Conservation (phyloP, 768 basidiomycete species). For the Amanita rimosa region DNA sequence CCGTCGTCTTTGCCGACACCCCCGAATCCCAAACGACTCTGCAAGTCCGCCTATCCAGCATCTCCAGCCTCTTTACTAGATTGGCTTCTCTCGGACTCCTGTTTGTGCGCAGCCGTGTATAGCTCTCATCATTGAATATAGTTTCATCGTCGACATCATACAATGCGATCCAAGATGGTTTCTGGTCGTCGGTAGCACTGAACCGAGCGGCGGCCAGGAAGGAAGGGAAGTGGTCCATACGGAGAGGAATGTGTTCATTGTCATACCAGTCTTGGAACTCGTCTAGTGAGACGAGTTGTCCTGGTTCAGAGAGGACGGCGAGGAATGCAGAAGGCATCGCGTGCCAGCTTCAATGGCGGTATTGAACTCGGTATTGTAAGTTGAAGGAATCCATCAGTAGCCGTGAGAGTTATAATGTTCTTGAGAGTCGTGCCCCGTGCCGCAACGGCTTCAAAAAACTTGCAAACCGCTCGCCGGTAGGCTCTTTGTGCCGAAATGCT, state of each 20-base stretch:
- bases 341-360: too few relatives aligned
- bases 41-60: constrained; percentile 32
- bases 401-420: too few relatives aligned
- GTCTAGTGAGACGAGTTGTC: constrained; percentile 25
- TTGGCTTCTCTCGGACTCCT: constrained; percentile 31
- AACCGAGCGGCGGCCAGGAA: constrained; percentile 41
- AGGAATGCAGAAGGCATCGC: constrained; percentile 35
- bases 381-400: too few relatives aligned
- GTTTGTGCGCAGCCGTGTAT: constrained; percentile 31
- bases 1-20: constrained; percentile 18
- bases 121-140: constrained; percentile 29
- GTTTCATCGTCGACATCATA: constrained; percentile 34
- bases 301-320: constrained; percentile 36
- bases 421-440: too few relatives aligned
- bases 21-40: constrained; percentile 24
- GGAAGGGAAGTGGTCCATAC: constrained; percentile 30
- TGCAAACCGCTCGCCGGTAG: too few relatives aligned
- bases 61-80: constrained; percentile 28
- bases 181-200: constrained; percentile 21
- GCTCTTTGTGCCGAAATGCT: too few relatives aligned
- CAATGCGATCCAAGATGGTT: constrained; percentile 36
- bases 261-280: constrained; percentile 26
- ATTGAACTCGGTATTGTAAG: too few relatives aligned
- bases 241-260: constrained; percentile 42
- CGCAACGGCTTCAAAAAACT: too few relatives aligned